Conservation (phyloP, 495 filamentous ascomycete genomes). For the Haplographium delicatum region DNA sequence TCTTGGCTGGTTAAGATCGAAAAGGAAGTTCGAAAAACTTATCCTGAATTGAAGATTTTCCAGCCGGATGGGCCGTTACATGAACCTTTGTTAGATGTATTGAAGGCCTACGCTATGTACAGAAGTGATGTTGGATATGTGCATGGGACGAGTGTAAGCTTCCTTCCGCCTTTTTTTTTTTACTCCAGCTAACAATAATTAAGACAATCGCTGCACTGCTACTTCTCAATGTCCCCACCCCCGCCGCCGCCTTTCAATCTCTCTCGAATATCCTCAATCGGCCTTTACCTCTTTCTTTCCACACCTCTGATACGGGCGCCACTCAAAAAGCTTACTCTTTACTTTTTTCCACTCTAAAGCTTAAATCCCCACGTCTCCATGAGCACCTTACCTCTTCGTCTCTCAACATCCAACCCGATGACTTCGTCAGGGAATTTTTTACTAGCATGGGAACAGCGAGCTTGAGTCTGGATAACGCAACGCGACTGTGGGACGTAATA, state of each 20-base stretch:
- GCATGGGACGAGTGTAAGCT: constrained; percentile 72
- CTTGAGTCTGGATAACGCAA: constrained; percentile 62
- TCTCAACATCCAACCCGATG: constrained; percentile 39
- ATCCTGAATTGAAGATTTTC: constrained; percentile 81
- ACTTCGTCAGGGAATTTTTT: constrained; percentile 48
- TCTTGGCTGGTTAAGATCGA: constrained; percentile 34
- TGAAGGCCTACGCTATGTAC: constrained; percentile 90
- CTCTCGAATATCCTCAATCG: constrained; percentile 89
- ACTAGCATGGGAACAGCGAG: constrained; percentile 48
- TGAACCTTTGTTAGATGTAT: constrained; percentile 67
- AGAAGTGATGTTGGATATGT: constrained; percentile 89
- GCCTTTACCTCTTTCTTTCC: constrained; percentile 80
- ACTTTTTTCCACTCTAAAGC: constrained; percentile 61
- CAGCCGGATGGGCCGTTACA: constrained; percentile 69
- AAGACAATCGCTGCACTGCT: constrained; percentile 82
- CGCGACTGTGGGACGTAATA: constrained; percentile 88
- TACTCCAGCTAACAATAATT: constrained; percentile 14
- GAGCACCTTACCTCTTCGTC: constrained; percentile 51
- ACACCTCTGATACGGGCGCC: constrained; percentile 67
- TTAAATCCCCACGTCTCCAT: constrained; percentile 67
- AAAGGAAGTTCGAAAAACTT: constrained; percentile 64
- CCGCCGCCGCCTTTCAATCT: constrained; percentile 68
- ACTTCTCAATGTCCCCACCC: constrained; percentile 71
- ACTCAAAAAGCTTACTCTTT: constrained; percentile 67
- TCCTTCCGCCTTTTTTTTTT: background rate